Base-by-base conservation (phyloP, 768 basidiomycete genomes). In the Leucocoprinus leucothites region DNA sequence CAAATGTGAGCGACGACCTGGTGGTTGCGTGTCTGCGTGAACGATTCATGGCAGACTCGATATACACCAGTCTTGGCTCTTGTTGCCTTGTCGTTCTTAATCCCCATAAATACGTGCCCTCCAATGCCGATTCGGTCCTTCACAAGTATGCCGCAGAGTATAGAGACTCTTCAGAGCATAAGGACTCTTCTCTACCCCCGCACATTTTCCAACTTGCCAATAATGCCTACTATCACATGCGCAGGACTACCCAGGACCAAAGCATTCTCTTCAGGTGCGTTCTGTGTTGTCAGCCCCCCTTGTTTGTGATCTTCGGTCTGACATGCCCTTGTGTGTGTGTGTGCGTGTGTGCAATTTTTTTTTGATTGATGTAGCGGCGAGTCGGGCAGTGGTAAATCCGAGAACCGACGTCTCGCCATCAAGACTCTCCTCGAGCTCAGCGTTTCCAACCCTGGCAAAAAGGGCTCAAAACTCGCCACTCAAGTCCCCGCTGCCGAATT, bases 141-240 rank as follows among this genome's bases (percentile, higher is more conserved):
- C 82, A 91, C 69, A 87, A 90, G 67, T 97, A 97, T 66, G 87
- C 91, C 2, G 78, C 86, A 18, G 87, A 95, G 64, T 93, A 94
- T 65, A 81, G 91, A 41, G 85, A 91, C 63, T 86, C 89, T 4
- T 73, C 79, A 9, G 79, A 81, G 48, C 79, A 82, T 62, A 86
- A 82, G 68, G 74, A 77, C 48, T 6, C 31, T 34, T 68, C 70
- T 8, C 75, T 86, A 1, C 81, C 86, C 31, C 96, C 96, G 1
- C 96, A 99, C 64, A 85, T 98, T 41, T 98, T 97, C 68, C 88
- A 94, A 64, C 77, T 93, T 45, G 91, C 92, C 4, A 87, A 93
- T 63, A 89, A 91, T 71, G 86, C 92, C 3, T 98, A 95, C 71
- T 98, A 94, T 68, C 93, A 98, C 70, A 96, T 98, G 94, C 79